Evolutionary conservation across 2,329 filamentous ascomycete species (phyloP).

Genomic region (Xylaria sp.): DNA sequence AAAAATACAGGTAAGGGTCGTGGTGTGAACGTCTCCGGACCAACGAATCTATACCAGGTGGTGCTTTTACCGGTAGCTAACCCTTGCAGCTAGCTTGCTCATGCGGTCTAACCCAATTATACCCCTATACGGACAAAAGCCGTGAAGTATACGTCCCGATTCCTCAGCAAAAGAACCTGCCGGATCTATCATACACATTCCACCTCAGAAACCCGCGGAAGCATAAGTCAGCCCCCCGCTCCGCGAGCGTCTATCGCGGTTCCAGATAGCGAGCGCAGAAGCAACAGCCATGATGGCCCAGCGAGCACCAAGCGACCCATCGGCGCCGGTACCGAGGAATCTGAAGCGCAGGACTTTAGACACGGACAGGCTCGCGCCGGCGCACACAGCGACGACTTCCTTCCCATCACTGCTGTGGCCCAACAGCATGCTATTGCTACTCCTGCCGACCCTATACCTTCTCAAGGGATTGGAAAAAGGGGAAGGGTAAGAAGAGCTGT

Average conservation of each 20-base stretch:
- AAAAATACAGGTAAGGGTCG: neutral
- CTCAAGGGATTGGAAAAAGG: neutral
- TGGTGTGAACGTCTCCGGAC: neutral
- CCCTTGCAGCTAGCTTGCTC: neutral
- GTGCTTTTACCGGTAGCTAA: neutral
- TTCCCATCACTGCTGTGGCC: slow-evolving; percentile 49
- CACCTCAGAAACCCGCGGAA: slow-evolving; percentile 14
- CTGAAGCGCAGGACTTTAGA: slow-evolving; percentile 53
- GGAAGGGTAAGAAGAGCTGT: neutral
- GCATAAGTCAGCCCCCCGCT: neutral
- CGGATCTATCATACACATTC: neutral
- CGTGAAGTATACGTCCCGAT: neutral
- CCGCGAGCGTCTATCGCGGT: slow-evolving; percentile 21
- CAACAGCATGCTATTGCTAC: neutral
- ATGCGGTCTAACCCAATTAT: neutral
- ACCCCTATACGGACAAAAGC: neutral
- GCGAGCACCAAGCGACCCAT: slow-evolving; percentile 55
- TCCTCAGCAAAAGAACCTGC: neutral
- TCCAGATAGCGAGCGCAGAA: slow-evolving; percentile 52
- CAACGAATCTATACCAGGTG: neutral
- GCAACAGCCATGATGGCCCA: slow-evolving; percentile 58
- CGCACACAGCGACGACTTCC: slow-evolving; percentile 57
- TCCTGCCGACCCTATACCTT: neutral
- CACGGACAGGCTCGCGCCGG: slow-evolving; percentile 46
- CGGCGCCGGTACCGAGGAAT: slow-evolving; percentile 55